Evolutionary conservation across 805 yeast genomes (phyloP), one percentile per base, ranked within the genome.

Genomic region (Starmerella vitae): DNA sequence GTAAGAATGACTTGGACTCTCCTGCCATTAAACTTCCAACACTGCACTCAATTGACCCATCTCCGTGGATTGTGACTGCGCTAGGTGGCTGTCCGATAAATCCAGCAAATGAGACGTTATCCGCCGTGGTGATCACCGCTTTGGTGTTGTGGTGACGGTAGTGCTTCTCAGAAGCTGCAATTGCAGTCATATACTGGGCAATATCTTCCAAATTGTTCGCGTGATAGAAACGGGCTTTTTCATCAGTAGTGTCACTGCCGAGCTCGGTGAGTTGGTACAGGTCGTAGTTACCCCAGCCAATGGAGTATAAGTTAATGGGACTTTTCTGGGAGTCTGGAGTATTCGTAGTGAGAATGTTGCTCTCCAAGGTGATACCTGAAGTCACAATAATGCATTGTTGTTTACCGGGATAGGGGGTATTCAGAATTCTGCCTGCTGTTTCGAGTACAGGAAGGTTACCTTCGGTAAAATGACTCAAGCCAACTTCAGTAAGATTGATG

Each of bases 21-120:
- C 47, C 47, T 8, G 38, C 31, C 9, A 41, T 5, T 1, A 44
- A n/a, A 14, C 39, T 34, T 2, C 42, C 44, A 3, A 44, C 19
- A 4, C 14, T 19, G 6, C 38, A 12, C 20, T 29, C 35, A 1
- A 42, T 9, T 1, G 17, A 7, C 14, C 24, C 30, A 4, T 29
- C 8, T 5, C 13, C 13, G 4, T 14, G 7, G 3, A 5, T 10
- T 2, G 14, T 12, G 7, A 20, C 4, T 7, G 12, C 10, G 10
- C 12, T 7, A 7, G 26, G 26, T 8, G 26, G 26, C 26, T 22
- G 26, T 12, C 26, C 26, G 12, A 22, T 22, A 22, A 8, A 22
- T 7, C 26, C 26, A 22, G 26, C 12, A 12, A 22, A 8, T 8
- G 7, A 12, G 10, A 12, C 26, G 17, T 29, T 21, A 17, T 19